Evolutionary conservation across 1,139 yeast species (phyloP).

Genomic region (Scheffersomyces segobiensis): DNA sequence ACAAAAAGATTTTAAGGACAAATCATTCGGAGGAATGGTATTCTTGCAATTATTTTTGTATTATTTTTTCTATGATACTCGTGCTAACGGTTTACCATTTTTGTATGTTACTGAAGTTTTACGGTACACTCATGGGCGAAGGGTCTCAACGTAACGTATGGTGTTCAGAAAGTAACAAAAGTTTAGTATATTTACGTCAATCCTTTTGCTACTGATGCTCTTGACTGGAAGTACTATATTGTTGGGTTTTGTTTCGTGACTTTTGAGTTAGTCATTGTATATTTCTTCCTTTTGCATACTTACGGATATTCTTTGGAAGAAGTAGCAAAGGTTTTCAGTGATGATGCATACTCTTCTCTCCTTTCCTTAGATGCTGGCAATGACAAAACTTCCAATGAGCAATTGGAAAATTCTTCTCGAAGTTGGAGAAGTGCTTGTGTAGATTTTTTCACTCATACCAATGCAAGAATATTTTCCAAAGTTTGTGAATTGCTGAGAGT

Average conservation of each 20-base stretch:
- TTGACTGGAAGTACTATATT: constrained; percentile 61
- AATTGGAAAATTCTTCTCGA: not conserved
- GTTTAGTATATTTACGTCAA: constrained; percentile 50
- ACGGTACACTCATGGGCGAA: constrained; percentile 48
- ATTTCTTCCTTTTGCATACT: constrained; percentile 50
- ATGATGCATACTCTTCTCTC: constrained; percentile 18
- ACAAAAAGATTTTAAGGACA: constrained; percentile 32
- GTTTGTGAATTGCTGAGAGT: not conserved
- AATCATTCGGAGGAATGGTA: constrained; percentile 40
- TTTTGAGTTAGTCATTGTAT: constrained; percentile 38
- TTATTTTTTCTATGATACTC: constrained; percentile 37
- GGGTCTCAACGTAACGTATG: constrained; percentile 31
- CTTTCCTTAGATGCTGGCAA: not conserved
- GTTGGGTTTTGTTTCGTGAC: constrained; percentile 46
- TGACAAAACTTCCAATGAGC: not conserved
- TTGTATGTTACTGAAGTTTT: constrained; percentile 43
- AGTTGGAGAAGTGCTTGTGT: not conserved
- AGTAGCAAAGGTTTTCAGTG: constrained; percentile 51
- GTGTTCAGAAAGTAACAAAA: constrained; percentile 2
- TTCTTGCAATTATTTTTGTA: constrained; percentile 47
- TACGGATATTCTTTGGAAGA: constrained; percentile 56
- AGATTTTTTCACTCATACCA: too few species aligned
- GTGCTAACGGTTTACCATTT: constrained; percentile 42
- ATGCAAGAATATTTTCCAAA: too few species aligned
- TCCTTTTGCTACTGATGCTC: constrained; percentile 60